Evolutionary conservation across 2,329 filamentous ascomycete species (phyloP).

Genomic region (Monosporascus cannonballus): DNA sequence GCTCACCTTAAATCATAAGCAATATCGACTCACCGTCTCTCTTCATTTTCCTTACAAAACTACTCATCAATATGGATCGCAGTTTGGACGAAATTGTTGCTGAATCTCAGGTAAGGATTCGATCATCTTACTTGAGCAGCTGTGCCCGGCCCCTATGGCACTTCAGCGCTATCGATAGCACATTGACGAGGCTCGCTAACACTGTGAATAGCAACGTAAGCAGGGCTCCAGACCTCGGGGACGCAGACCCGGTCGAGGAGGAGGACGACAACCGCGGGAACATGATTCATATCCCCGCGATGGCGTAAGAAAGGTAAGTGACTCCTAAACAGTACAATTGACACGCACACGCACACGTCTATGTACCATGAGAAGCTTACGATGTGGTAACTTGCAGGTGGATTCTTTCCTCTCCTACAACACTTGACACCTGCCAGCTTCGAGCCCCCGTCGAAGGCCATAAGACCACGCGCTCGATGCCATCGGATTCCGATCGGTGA

Average conservation of each 20-base stretch:
- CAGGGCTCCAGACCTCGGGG: conserved; percentile 22
- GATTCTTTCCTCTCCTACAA: conserved; percentile 27
- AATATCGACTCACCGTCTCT: not conserved
- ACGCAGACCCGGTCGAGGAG: conserved; percentile 15
- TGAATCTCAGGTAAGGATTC: conserved; percentile 24
- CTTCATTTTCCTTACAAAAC: conserved; percentile 1
- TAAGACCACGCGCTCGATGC: conserved; percentile 28
- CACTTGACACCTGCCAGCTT: conserved; percentile 19
- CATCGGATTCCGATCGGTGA: conserved; percentile 28
- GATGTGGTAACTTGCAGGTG: conserved; percentile 16
- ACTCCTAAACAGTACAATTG: not conserved
- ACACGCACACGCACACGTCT: conserved; percentile 2
- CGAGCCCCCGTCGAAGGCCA: conserved; percentile 21
- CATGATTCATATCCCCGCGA: conserved; percentile 61
- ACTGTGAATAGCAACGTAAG: conserved; percentile 14
- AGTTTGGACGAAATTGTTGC: conserved; percentile 30
- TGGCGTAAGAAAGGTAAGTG: conserved; percentile 79
- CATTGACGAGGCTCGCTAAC: conserved; percentile 4
- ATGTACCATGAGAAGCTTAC: conserved; percentile 23
- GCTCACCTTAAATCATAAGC: conserved; percentile 3
- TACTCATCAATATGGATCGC: conserved; percentile 22
- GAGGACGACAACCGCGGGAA: conserved; percentile 23
- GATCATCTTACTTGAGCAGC: not conserved
- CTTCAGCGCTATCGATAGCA: not conserved
- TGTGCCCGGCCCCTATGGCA: too few species aligned